Conservation (phyloP, 192 early-diverging fungal species). For the Linnemannia exigua region DNA sequence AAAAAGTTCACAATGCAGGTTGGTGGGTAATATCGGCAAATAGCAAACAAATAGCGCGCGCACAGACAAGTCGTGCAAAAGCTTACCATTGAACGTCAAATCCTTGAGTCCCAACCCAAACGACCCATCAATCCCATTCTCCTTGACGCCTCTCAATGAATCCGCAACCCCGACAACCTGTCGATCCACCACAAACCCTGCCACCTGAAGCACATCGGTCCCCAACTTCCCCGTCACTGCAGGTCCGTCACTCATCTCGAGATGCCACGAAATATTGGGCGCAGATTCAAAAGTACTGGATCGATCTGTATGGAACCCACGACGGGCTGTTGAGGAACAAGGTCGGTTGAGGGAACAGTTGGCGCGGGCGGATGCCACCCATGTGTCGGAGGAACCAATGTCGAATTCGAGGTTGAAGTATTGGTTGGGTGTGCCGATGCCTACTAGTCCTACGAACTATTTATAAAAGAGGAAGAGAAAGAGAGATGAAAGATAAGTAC, state of each 20-base stretch:
- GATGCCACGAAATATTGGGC: conserved; percentile 33
- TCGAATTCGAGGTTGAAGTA: conserved; percentile 69
- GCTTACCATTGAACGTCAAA: conserved; percentile 16
- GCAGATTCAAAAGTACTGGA: conserved; percentile 9
- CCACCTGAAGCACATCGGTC: conserved; percentile 64
- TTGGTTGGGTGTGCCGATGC: conserved; percentile 74
- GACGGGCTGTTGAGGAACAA: conserved; percentile 17
- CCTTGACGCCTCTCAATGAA: conserved; percentile 54
- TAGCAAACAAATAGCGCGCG: neutral
- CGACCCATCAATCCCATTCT: conserved; percentile 70
- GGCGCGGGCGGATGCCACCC: conserved; percentile 52
- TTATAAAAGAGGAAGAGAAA: too few species aligned
- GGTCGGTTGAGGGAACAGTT: conserved; percentile 12
- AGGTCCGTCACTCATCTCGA: conserved; percentile 47
- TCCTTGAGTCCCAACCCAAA: conserved; percentile 62
- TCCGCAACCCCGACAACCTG: conserved; percentile 71
- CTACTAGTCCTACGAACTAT: conserved; percentile 66
- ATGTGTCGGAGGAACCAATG: conserved; percentile 76
- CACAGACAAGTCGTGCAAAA: neutral
- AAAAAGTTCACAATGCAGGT: too few species aligned
- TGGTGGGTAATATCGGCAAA: too few species aligned
- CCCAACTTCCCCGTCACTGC: conserved; percentile 24
- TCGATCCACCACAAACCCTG: conserved; percentile 62
- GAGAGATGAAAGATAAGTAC: neutral
- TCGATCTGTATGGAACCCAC: conserved; percentile 17